Conservation (phyloP, 768 basidiomycete species). For the Leccinum pellstonianum region DNA sequence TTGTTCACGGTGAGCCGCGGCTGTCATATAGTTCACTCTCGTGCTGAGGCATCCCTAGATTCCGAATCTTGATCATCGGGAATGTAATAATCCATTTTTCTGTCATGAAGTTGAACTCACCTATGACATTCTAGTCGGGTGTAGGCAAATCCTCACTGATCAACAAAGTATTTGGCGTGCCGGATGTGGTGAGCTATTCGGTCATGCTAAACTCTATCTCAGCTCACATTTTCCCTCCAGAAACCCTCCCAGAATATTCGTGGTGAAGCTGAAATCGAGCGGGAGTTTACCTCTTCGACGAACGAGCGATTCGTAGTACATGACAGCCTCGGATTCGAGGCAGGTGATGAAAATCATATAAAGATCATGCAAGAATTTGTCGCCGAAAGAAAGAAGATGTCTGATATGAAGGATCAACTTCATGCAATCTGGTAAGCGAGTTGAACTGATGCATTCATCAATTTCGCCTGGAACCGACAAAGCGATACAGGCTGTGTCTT, state of each 20-base stretch:
- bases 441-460: not conserved
- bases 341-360: conserved; percentile 11
- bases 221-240: not conserved
- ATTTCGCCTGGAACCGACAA: not conserved
- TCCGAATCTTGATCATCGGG: conserved; percentile 17
- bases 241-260: conserved; percentile 3
- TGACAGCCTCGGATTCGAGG: conserved; percentile 19
- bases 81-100: conserved; percentile 4
- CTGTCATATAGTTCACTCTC: not conserved
- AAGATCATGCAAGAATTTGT: conserved; percentile 4
- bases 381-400: conserved; percentile 2
- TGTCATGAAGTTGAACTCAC: not conserved
- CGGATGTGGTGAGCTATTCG: conserved; percentile 8
- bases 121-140: conserved; percentile 8
- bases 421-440: conserved; percentile 15
- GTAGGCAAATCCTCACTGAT: conserved; percentile 19
- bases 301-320: conserved; percentile 19
- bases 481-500: conserved; percentile 13
- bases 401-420: conserved; percentile 4
- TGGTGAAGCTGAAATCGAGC: conserved; percentile 11
- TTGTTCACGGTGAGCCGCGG: conserved; percentile 11
- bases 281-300: conserved; percentile 13
- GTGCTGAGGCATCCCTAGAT: conserved; percentile 1
- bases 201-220: not conserved
- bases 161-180: conserved; percentile 13